phyloP scores from a whole-genome alignment of 1,139 yeast species.

The Scheffersomyces lignicola region DNA sequence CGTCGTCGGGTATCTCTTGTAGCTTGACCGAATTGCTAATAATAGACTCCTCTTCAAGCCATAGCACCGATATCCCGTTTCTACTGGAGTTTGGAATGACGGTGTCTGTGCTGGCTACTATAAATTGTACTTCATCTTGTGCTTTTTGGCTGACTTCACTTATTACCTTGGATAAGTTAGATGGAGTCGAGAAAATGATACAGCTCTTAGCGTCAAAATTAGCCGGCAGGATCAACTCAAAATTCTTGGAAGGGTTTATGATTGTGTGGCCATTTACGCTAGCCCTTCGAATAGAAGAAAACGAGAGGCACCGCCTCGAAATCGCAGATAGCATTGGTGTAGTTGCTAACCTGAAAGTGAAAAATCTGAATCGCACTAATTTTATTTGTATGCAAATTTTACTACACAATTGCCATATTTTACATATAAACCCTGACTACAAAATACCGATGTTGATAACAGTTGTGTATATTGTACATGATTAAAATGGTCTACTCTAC shows the following conservation, averaged over 20 bases:
- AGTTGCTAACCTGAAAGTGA: no score
- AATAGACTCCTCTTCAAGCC: slow-evolving; percentile 37
- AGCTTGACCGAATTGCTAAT: slow-evolving; percentile 22
- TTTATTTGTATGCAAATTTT: no score
- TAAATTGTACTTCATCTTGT: slow-evolving; percentile 34
- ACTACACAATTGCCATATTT: no score
- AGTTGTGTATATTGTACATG: no score
- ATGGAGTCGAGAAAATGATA: slow-evolving; percentile 45
- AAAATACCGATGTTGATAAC: no score
- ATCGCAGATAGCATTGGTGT: slow-evolving; percentile 7
- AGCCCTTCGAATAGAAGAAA: not conserved
- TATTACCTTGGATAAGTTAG: slow-evolving; percentile 34
- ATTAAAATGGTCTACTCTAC: slow-evolving; percentile 19
- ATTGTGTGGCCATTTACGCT: slow-evolving; percentile 16
- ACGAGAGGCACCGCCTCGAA: slow-evolving; percentile 5
- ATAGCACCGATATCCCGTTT: slow-evolving; percentile 48
- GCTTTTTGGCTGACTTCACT: slow-evolving; percentile 24
- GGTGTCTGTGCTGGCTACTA: slow-evolving; percentile 53
- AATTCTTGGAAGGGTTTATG: slow-evolving; percentile 18
- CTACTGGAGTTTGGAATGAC: slow-evolving; percentile 36
- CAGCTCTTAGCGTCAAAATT: slow-evolving; percentile 22
- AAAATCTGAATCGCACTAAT: no score
- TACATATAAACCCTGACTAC: no score
- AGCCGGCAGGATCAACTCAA: slow-evolving; percentile 14
- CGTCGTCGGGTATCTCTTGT: slow-evolving; percentile 27